Conservation (phyloP, 2,329 filamentous ascomycete genomes). For the Tolypocladium cylindrosporum region DNA sequence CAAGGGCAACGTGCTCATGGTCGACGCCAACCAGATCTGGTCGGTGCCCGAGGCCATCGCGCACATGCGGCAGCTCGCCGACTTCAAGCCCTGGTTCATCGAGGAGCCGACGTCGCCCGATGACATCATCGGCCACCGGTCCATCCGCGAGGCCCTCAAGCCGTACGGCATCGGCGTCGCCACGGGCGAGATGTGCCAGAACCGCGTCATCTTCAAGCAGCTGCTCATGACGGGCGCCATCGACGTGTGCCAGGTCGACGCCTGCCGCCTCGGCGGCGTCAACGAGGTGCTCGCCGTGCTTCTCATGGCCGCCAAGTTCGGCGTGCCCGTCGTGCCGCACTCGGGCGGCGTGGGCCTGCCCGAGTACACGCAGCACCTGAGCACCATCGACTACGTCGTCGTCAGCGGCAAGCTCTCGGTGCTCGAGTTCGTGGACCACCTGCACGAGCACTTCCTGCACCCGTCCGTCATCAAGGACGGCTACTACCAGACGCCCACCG, state of each 20-base stretch:
- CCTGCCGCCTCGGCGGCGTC: conserved; percentile 79
- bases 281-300: conserved; percentile 90
- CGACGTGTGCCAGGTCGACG: conserved; percentile 83
- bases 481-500: conserved; percentile 76
- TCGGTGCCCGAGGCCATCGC: conserved; percentile 80
- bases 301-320: conserved; percentile 71
- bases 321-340: conserved; percentile 78
- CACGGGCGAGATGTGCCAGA: conserved; percentile 93
- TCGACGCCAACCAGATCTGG: conserved; percentile 91
- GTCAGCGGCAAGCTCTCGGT: conserved; percentile 74
- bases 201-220: conserved; percentile 90
- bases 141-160: conserved; percentile 69
- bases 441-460: conserved; percentile 88
- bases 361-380: conserved; percentile 89
- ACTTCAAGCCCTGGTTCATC: conserved; percentile 89
- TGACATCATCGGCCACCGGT: conserved; percentile 80
- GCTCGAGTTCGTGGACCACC: conserved; percentile 84
- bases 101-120: conserved; percentile 89
- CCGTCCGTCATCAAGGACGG: conserved; percentile 73
- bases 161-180: conserved; percentile 73
- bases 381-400: conserved; percentile 85
- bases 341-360: conserved; percentile 82
- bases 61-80: conserved; percentile 72
- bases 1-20: conserved; percentile 76
- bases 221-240: conserved; percentile 70